Conservation (phyloP, 768 basidiomycete genomes). For the Amanita phalloides region DNA sequence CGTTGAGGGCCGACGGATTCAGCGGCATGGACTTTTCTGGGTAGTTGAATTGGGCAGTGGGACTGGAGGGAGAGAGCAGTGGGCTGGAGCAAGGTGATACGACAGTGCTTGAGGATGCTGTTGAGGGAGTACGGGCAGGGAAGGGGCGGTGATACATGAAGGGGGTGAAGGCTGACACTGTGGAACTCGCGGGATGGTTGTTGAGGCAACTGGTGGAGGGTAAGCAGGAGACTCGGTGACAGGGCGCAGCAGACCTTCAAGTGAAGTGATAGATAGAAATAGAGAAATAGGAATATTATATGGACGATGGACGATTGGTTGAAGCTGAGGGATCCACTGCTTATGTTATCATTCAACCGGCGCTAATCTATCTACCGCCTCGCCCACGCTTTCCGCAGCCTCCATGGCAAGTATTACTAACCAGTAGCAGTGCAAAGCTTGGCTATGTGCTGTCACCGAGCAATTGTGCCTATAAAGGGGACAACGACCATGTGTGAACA, state of each 20-base stretch:
- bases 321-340: neutral
- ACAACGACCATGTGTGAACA: too few species aligned
- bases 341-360: neutral
- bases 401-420: too few species aligned
- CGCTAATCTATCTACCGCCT: neutral
- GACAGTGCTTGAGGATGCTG: conserved; percentile 23
- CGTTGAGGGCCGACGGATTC: conserved; percentile 17
- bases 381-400: too few species aligned
- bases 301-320: neutral
- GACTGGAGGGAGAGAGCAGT: conserved; percentile 39
- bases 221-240: neutral
- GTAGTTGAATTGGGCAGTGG: conserved; percentile 32
- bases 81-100: conserved; percentile 25
- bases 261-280: conserved; percentile 4
- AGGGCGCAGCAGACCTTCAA: neutral
- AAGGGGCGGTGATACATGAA: conserved; percentile 52
- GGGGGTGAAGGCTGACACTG: conserved; percentile 7
- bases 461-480: too few species aligned
- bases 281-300: conserved; percentile 4
- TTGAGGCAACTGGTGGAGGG: neutral
- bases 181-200: neutral
- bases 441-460: too few species aligned
- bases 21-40: conserved; percentile 27
- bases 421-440: too few species aligned
- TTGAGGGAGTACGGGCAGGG: conserved; percentile 48